Evolutionary conservation across 371 early-diverging fungal species (phyloP).

Genomic region (Dentiscutata heterogama): DNA sequence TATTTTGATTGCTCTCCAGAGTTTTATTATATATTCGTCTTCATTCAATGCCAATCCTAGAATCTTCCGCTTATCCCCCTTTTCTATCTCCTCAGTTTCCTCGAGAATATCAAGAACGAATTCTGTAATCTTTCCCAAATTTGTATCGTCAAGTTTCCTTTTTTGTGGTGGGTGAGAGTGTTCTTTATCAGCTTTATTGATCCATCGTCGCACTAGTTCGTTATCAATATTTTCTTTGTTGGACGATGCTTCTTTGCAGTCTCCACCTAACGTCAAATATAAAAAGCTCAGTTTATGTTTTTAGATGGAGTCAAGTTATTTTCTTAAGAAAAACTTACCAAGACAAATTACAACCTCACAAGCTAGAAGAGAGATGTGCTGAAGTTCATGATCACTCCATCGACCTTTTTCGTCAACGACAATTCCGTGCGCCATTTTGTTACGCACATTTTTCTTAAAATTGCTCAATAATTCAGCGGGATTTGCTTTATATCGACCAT

Average conservation of each 20-base stretch:
- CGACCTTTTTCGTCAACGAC: slow-evolving; percentile 20
- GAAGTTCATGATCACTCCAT: slow-evolving; percentile 15
- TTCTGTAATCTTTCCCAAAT: slow-evolving; percentile 21
- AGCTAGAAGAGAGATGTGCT: slow-evolving; percentile 29
- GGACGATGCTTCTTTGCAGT: background rate
- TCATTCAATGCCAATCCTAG: slow-evolving; percentile 15
- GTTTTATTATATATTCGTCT: slow-evolving; percentile 20
- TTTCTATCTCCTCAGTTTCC: slow-evolving; percentile 11
- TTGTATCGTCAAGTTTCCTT: slow-evolving; percentile 32
- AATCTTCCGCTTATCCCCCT: slow-evolving; percentile 20
- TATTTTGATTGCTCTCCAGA: slow-evolving; percentile 21
- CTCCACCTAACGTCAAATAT: slow-evolving; percentile 8
- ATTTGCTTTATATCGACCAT: slow-evolving; percentile 15
- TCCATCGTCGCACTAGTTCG: background rate
- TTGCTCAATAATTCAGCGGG: background rate
- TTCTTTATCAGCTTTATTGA: slow-evolving; percentile 25
- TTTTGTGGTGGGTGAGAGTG: slow-evolving; percentile 28
- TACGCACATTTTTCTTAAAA: slow-evolving; percentile 31
- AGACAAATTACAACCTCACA: slow-evolving; percentile 32
- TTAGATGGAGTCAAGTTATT: slow-evolving; percentile 16
- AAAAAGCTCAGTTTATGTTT: slow-evolving; percentile 33
- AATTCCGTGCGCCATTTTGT: slow-evolving; percentile 41
- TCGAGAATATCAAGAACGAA: slow-evolving; percentile 24
- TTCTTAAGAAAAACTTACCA: slow-evolving; percentile 20
- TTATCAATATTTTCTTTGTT: slow-evolving; percentile 40